These are phyloP conservation scores for Leccinum sublutescens DNA, from an alignment of 768 basidiomycete species.

Conservation along the genomic window DNA sequence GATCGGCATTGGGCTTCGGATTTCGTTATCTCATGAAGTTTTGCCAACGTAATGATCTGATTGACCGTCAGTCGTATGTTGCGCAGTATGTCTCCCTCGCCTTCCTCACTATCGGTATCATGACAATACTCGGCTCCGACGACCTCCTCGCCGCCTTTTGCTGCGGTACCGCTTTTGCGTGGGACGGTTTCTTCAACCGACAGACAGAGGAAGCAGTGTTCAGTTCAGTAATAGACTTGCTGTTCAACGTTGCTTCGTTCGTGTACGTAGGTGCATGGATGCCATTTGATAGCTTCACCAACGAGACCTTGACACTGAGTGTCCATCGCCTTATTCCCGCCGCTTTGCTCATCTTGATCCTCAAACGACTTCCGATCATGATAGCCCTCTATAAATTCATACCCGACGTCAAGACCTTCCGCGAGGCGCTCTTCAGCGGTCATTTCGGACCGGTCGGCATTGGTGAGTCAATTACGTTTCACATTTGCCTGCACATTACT, in stretches of 20 bases:
- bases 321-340: constrained; percentile 86
- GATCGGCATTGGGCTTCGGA: constrained; percentile 67
- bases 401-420: constrained; percentile 91
- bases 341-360: constrained; percentile 74
- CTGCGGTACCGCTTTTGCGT: constrained; percentile 94
- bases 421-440: constrained; percentile 92
- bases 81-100: constrained; percentile 89
- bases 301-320: constrained; percentile 62
- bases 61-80: constrained; percentile 93
- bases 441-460: constrained; percentile 92
- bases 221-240: constrained; percentile 91
- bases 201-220: constrained; percentile 96
- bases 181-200: constrained; percentile 92
- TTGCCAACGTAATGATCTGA: constrained; percentile 79
- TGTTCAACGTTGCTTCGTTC: constrained; percentile 95
- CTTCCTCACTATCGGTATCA: constrained; percentile 80
- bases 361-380: constrained; percentile 83
- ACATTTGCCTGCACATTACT: background rate
- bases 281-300: constrained; percentile 81
- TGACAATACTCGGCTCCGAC: constrained; percentile 84
- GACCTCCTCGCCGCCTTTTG: constrained; percentile 93
- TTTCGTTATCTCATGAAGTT: constrained; percentile 94
- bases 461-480: constrained; percentile 38
- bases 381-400: constrained; percentile 87
- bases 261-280: constrained; percentile 97